These are phyloP conservation scores for Sonneratia alba DNA, from an alignment of 345 rosid genomes.

Conservation along the genomic window DNA sequence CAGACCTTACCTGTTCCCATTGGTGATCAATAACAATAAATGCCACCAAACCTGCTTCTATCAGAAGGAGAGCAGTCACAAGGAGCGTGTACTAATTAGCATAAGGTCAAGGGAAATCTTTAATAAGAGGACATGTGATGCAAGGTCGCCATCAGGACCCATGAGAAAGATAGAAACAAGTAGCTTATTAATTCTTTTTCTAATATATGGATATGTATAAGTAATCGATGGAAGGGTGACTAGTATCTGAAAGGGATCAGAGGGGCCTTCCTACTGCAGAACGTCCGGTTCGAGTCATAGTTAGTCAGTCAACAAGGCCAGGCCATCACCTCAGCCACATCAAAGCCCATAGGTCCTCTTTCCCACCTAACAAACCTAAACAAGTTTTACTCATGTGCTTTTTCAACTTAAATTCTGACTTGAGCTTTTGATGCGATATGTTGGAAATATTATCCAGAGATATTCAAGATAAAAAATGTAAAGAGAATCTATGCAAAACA, in stretches of 20 bases:
- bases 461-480: not conserved
- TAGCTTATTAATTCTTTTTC: not conserved
- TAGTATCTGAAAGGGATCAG: not conserved
- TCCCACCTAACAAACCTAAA: not conserved
- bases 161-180: not conserved
- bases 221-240: not conserved
- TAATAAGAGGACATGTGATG: not conserved
- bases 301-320: not conserved
- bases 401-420: not conserved
- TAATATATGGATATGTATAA: not conserved
- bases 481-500: not conserved
- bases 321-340: not conserved
- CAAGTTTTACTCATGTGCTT: too few relatives aligned
- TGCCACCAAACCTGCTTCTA: constrained; percentile 73
- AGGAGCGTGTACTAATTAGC: constrained; percentile 54
- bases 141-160: not conserved
- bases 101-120: constrained; percentile 23
- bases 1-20: constrained; percentile 61
- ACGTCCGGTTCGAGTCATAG: not conserved
- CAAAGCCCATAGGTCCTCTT: not conserved
- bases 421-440: not conserved
- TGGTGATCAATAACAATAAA: constrained; percentile 68
- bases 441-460: not conserved
- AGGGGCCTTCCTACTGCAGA: not conserved
- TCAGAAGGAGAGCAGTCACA: constrained; percentile 41